Conservation (phyloP, 2,329 filamentous ascomycete species). For the Clonostachys solani region DNA sequence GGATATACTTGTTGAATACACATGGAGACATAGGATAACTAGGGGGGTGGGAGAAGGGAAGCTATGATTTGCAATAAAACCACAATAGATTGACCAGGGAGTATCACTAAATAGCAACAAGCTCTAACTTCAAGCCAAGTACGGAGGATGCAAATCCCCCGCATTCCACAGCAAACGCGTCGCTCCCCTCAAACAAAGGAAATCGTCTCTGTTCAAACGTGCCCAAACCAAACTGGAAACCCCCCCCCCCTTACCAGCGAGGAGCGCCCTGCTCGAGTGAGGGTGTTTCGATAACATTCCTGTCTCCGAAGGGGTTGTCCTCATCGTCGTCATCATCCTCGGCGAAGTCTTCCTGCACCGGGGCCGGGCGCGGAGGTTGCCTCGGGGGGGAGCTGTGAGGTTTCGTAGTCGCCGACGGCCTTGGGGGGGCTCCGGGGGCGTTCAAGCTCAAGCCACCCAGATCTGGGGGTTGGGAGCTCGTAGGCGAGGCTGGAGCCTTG, state of each 20-base stretch:
- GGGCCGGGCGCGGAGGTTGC: slow-evolving; percentile 27
- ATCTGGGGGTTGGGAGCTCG: slow-evolving; percentile 31
- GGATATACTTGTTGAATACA: no score
- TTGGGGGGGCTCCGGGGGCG: slow-evolving; percentile 40
- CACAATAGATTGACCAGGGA: no score
- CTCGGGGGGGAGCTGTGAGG: slow-evolving; percentile 47
- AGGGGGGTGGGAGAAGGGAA: no score
- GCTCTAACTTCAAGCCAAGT: no score
- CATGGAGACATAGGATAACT: no score
- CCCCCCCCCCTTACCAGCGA: slow-evolving; percentile 13
- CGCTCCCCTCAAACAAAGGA: no score
- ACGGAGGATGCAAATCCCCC: no score
- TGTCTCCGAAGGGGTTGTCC: slow-evolving; percentile 84
- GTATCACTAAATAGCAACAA: no score
- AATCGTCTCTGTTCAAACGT: no score
- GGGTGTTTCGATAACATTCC: slow-evolving; percentile 57
- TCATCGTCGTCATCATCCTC: slow-evolving; percentile 68
- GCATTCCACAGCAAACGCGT: no score
- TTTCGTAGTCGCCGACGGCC: slow-evolving; percentile 38
- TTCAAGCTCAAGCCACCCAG: slow-evolving; percentile 39
- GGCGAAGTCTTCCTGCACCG: slow-evolving; percentile 29
- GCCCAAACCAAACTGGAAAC: no score
- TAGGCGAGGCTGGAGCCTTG: slow-evolving; percentile 35
- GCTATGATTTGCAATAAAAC: no score
- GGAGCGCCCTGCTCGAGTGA: slow-evolving; percentile 19